Conservation (phyloP, 495 filamentous ascomycete genomes). For the Penicillium simplicissimum region DNA sequence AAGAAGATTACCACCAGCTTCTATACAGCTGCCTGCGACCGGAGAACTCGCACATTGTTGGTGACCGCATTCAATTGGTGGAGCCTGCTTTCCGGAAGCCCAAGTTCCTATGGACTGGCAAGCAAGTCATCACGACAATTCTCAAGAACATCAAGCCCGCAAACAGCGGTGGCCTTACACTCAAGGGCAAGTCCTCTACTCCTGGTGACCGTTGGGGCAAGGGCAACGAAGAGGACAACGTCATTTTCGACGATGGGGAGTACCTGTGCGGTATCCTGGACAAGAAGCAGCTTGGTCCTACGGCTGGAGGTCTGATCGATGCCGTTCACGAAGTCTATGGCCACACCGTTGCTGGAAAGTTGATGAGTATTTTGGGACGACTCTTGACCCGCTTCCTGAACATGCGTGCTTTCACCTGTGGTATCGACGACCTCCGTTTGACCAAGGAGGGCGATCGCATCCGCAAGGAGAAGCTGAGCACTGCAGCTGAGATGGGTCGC, state of each 20-base stretch:
- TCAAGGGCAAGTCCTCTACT: constrained; percentile 76
- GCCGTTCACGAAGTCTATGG: constrained; percentile 93
- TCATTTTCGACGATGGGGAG: constrained; percentile 84
- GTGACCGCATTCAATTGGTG: constrained; percentile 71
- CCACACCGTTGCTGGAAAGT: constrained; percentile 75
- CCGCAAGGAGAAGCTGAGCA: constrained; percentile 67
- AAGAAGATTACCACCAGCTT: constrained; percentile 88
- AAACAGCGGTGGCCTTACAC: constrained; percentile 72
- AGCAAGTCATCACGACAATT: constrained; percentile 92
- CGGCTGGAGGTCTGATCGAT: constrained; percentile 84
- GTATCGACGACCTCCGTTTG: constrained; percentile 91
- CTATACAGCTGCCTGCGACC: constrained; percentile 87
- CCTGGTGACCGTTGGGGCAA: constrained; percentile 75
- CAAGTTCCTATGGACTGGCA: constrained; percentile 87
- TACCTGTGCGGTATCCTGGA: constrained; percentile 90
- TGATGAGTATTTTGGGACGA: constrained; percentile 85
- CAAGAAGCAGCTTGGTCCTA: constrained; percentile 92
- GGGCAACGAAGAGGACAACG: constrained; percentile 69
- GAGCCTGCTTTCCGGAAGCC: constrained; percentile 83
- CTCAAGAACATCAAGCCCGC: constrained; percentile 84
- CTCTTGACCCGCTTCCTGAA: constrained; percentile 86
- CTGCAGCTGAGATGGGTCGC: constrained; percentile 71
- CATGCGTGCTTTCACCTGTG: constrained; percentile 94
- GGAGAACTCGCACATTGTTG: constrained; percentile 78
- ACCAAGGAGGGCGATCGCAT: constrained; percentile 76